Evolutionary conservation across 2,329 filamentous ascomycete species (phyloP), one percentile per base, ranked within the genome.

Genomic region (Hypoxylon sp.): DNA sequence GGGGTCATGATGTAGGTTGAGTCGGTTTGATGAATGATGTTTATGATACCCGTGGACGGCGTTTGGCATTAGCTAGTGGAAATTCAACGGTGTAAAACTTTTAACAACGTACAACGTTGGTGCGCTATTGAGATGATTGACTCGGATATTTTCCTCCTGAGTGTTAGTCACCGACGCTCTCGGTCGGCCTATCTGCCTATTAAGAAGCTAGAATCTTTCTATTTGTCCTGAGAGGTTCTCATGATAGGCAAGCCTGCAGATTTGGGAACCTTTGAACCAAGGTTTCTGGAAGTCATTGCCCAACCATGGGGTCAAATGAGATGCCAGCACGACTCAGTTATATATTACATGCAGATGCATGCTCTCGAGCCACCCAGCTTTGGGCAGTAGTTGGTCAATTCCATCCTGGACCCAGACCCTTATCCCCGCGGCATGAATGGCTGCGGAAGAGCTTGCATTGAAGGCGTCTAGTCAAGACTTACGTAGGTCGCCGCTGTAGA

Each of bases 361-460:
- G 21, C 24, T 55, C 32, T 54, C 35, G 44, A 57, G 60, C 37
- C 24, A 39, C 10, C 42, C 50, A 19, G 21, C 27, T 31, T 62
- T 39, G 61, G 47, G 50, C 61, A 52, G 57, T 32, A 65, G 63
- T 64, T 67, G 59, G 63, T 42, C 67, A 54, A 67, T 62, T 67
- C 59, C 44, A 58, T 31, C 59, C 48, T 46, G 59, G 58, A 44
- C 42, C 52, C 24, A 37, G 44, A 13, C 21, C 19, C 47, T 54
- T 61, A 67, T 60, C 63, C 60, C 47, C 17, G 47, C 39, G 39
- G 56, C 19, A 37, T 58, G 15, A 67, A 53, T 67, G 67, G 62
- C 47, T 53, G 51, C 47, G 54, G 54, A 55, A 11, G 44, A 27
- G 48, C 47, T 53, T 60, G 61, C 57, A 53, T 64, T 58, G 47